These are phyloP conservation scores for Carallia pectinifolia DNA, from an alignment of 345 rosid species.

Conservation along the genomic window DNA sequence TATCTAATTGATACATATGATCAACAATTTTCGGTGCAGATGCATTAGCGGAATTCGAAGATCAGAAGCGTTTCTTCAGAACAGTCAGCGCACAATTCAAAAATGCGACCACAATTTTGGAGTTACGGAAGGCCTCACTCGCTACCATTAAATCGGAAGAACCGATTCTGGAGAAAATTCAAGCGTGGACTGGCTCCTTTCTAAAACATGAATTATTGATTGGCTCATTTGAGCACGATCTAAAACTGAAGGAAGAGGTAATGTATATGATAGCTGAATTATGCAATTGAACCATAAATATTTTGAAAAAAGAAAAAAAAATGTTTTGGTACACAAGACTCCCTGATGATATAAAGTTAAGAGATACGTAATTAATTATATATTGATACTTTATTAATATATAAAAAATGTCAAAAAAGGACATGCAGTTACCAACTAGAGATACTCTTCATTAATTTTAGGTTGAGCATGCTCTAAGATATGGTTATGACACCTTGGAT, in stretches of 20 bases:
- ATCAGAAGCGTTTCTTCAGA: background rate
- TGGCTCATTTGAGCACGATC: background rate
- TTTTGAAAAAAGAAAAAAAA: background rate
- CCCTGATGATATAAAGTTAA: background rate
- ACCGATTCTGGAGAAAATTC: background rate
- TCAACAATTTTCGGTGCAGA: background rate
- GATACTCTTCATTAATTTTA: background rate
- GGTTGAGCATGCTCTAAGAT: slow-evolving; percentile 19
- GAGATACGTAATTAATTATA: no score
- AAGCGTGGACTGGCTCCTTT: background rate
- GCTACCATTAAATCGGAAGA: background rate
- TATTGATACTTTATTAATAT: no score
- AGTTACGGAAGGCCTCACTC: background rate
- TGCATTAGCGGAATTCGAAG: background rate
- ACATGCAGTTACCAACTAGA: no score
- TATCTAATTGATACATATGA: no score
- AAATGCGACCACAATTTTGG: background rate
- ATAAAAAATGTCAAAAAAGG: no score
- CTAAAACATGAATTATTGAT: background rate
- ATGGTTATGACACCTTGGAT: slow-evolving; percentile 19
- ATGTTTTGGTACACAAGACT: background rate
- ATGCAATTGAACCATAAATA: no score
- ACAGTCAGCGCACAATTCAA: background rate
- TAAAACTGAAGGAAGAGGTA: background rate
- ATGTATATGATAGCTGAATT: no score